A percentile compares a stretch with the other conserved stretches of the same genome.
Evolutionary conservation across 169 alveolate genomes (phyloP).

Genomic region (Plasmodium ovale): DNA sequence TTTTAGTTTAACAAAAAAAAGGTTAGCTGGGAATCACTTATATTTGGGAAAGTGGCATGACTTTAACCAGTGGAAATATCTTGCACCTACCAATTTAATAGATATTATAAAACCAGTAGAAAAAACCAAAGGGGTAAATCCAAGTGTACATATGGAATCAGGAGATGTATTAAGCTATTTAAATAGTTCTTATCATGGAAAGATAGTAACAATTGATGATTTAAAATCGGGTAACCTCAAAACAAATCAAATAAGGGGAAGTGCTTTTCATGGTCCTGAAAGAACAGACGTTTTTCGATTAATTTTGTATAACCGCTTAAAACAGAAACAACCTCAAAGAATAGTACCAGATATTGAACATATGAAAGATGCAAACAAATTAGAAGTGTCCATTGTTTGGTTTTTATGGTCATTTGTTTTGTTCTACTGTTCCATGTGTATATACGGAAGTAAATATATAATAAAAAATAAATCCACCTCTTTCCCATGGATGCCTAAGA

Average conservation of each 20-base stretch:
- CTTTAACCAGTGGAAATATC: conserved; percentile 84
- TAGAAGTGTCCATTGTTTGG: conserved; percentile 86
- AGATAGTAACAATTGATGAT: conserved; percentile 83
- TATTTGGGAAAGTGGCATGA: conserved; percentile 86
- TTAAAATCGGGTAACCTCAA: conserved; percentile 73
- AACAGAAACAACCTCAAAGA: conserved; percentile 89
- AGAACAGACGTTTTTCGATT: conserved; percentile 87
- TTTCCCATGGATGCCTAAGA: conserved; percentile 89
- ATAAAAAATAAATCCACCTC: conserved; percentile 83
- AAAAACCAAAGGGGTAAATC: conserved; percentile 77
- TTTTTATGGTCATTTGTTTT: conserved; percentile 82
- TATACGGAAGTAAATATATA: conserved; percentile 81
- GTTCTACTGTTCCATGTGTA: conserved; percentile 78
- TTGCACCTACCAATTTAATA: conserved; percentile 83
- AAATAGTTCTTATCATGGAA: conserved; percentile 79
- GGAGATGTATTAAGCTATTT: conserved; percentile 81
- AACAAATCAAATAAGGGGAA: conserved; percentile 87
- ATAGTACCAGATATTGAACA: conserved; percentile 86
- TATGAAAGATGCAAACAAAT: conserved; percentile 83
- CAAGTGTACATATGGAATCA: conserved; percentile 76
- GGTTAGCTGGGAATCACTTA: conserved; percentile 67
- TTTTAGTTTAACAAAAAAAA: conserved; percentile 22
- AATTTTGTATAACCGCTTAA: conserved; percentile 89
- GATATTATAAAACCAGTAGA: conserved; percentile 84
- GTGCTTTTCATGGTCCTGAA: conserved; percentile 93